These are phyloP conservation scores for Pseudovirgaria hyperparasitica DNA, from an alignment of 2,329 filamentous ascomycete species.

Conservation along the genomic window DNA sequence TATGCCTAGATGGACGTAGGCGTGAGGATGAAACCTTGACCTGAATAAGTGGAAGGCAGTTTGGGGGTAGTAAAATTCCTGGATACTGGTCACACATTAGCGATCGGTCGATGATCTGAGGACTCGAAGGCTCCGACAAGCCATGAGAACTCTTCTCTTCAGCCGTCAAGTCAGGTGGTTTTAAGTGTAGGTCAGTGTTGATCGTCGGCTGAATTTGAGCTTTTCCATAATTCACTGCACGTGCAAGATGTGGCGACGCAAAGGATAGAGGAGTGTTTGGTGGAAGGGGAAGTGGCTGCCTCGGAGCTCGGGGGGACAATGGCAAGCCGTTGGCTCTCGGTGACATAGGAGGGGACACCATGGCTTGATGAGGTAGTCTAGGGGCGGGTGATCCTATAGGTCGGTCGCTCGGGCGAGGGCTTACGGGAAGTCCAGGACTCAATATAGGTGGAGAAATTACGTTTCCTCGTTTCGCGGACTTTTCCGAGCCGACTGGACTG, in stretches of 20 bases:
- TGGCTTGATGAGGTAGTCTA: conserved; percentile 40
- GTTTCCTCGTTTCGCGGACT: conserved; percentile 27
- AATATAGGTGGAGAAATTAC: conserved; percentile 34
- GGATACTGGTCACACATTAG: conserved; percentile 79
- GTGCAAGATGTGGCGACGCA: conserved; percentile 35
- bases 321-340: conserved; percentile 42
- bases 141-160: conserved; percentile 15
- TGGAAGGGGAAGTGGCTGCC: conserved; percentile 60
- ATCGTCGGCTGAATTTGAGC: conserved; percentile 17
- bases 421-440: conserved; percentile 52
- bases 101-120: conserved; percentile 54
- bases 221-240: conserved; percentile 16
- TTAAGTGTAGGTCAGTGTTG: conserved; percentile 22
- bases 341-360: conserved; percentile 57
- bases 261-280: conserved; percentile 55
- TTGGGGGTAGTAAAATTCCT: conserved; percentile 72
- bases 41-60: conserved; percentile 73
- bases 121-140: conserved; percentile 18
- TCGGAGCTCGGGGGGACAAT: conserved; percentile 59
- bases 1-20: conserved; percentile 83
- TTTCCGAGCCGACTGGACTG: conserved; percentile 33
- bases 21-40: conserved; percentile 86
- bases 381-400: conserved; percentile 47
- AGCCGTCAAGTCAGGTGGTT: too few species aligned
- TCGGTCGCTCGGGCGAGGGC: conserved; percentile 47